These are phyloP conservation scores for Xylaria venustula DNA, from an alignment of 495 filamentous ascomycete genomes.

Conservation along the genomic window DNA sequence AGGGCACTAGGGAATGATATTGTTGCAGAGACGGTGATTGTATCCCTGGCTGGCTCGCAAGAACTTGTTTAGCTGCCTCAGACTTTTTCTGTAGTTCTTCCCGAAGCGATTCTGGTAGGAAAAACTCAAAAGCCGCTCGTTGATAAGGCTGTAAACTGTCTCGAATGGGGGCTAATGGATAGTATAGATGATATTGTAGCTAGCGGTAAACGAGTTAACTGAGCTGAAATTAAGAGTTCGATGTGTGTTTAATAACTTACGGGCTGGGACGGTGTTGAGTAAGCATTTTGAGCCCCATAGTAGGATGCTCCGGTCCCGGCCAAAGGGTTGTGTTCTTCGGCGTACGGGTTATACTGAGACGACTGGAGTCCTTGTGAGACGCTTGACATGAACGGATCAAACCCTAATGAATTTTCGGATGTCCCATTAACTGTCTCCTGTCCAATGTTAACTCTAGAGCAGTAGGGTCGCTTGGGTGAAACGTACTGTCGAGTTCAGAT, in stretches of 20 bases:
- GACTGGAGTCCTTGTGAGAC: slow-evolving; percentile 53
- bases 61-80: slow-evolving; percentile 77
- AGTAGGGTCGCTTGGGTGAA: neutral
- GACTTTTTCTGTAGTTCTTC: slow-evolving; percentile 88
- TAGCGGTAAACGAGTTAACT: slow-evolving; percentile 23
- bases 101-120: slow-evolving; percentile 77
- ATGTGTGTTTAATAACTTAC: slow-evolving; percentile 44
- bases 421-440: slow-evolving; percentile 28
- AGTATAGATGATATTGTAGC: slow-evolving; percentile 91
- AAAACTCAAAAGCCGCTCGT: slow-evolving; percentile 81
- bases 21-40: slow-evolving; percentile 73
- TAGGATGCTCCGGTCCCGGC: slow-evolving; percentile 53
- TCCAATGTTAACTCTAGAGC: slow-evolving; percentile 4
- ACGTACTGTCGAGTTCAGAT: slow-evolving; percentile 61
- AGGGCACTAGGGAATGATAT: slow-evolving; percentile 87
- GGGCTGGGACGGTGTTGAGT: slow-evolving; percentile 61
- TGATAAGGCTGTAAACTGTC: slow-evolving; percentile 80
- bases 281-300: slow-evolving; percentile 37
- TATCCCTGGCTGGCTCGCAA: slow-evolving; percentile 62
- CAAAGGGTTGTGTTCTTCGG: slow-evolving; percentile 52
- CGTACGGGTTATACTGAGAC: slow-evolving; percentile 64
- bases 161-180: slow-evolving; percentile 77
- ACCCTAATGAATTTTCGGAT: slow-evolving; percentile 33
- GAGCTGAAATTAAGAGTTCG: neutral
- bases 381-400: slow-evolving; percentile 62